Conservation (phyloP, 768 basidiomycete genomes). For the Cantharellus cinnabarinus region DNA sequence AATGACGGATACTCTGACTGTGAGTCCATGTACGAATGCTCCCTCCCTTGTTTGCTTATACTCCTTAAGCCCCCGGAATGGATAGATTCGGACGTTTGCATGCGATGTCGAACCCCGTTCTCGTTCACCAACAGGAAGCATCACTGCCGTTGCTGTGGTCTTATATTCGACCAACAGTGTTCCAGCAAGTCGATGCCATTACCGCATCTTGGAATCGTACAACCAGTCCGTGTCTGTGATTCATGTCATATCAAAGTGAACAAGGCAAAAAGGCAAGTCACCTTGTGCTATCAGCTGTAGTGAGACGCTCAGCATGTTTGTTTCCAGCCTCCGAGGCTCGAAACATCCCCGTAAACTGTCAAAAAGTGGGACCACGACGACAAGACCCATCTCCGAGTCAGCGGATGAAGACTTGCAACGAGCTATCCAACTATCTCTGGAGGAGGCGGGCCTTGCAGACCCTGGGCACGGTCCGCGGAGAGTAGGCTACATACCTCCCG, state of each 20-base stretch:
- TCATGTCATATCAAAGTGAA: slow-evolving; percentile 61
- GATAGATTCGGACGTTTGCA: slow-evolving; percentile 90
- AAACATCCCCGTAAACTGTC: background rate
- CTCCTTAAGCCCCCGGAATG: slow-evolving; percentile 52
- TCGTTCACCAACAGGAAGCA: slow-evolving; percentile 94
- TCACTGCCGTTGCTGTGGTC: slow-evolving; percentile 94
- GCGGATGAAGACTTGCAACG: slow-evolving; percentile 80
- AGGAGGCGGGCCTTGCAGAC: slow-evolving; percentile 36
- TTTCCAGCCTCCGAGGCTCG: no score
- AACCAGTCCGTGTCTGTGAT: slow-evolving; percentile 89
- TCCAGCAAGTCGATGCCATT: slow-evolving; percentile 67
- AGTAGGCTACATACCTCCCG: slow-evolving; percentile 46
- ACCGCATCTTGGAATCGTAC: slow-evolving; percentile 82
- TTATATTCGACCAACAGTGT: slow-evolving; percentile 88
- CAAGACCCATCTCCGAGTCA: slow-evolving; percentile 29
- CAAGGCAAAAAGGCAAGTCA: slow-evolving; percentile 22
- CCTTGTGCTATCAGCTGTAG: no score
- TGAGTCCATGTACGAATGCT: background rate
- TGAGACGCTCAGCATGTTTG: no score
- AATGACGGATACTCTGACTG: slow-evolving; percentile 78
- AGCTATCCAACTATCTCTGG: slow-evolving; percentile 78
- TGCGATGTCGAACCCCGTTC: slow-evolving; percentile 79
- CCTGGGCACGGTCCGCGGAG: slow-evolving; percentile 25
- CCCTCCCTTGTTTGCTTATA: background rate
- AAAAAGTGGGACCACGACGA: background rate